These are phyloP conservation scores for Collybia nuda DNA, from an alignment of 768 basidiomycete species.

Conservation along the genomic window DNA sequence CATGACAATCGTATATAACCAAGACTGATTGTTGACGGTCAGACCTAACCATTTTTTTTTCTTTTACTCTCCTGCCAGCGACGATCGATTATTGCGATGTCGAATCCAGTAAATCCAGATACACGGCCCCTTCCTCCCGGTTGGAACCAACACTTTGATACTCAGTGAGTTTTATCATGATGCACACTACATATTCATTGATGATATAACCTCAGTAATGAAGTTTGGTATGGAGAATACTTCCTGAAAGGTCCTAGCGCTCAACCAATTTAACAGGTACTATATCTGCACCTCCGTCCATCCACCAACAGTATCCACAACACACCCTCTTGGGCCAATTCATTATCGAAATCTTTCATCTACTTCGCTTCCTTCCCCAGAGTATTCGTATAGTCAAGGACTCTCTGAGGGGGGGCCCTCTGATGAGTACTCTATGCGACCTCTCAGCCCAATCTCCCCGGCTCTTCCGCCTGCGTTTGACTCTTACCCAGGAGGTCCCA, in stretches of 20 bases:
- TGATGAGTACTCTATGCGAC: neutral
- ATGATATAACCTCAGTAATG: neutral
- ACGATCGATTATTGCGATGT: neutral
- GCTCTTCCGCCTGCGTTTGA: neutral
- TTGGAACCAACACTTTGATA: constrained; percentile 18
- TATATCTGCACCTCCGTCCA: constrained; percentile 11
- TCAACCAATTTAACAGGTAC: constrained; percentile 9
- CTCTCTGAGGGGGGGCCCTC: too few relatives aligned
- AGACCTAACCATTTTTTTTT: neutral
- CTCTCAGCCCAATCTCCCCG: neutral
- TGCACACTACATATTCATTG: too few relatives aligned
- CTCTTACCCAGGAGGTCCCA: neutral
- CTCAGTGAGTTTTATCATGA: constrained; percentile 10
- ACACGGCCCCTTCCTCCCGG: constrained; percentile 14
- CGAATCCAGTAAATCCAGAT: constrained; percentile 15
- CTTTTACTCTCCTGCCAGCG: neutral
- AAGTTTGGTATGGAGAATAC: neutral
- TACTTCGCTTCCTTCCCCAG: too few relatives aligned
- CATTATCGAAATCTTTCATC: neutral
- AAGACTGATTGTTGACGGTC: neutral
- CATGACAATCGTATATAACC: too few relatives aligned
- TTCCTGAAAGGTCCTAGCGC: neutral
- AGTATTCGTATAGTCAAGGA: too few relatives aligned
- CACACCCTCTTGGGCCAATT: constrained; percentile 14
- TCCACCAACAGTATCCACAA: constrained; percentile 11